Evolutionary conservation across 495 filamentous ascomycete genomes (phyloP).

Genomic region (Mycothermus thermophilus): DNA sequence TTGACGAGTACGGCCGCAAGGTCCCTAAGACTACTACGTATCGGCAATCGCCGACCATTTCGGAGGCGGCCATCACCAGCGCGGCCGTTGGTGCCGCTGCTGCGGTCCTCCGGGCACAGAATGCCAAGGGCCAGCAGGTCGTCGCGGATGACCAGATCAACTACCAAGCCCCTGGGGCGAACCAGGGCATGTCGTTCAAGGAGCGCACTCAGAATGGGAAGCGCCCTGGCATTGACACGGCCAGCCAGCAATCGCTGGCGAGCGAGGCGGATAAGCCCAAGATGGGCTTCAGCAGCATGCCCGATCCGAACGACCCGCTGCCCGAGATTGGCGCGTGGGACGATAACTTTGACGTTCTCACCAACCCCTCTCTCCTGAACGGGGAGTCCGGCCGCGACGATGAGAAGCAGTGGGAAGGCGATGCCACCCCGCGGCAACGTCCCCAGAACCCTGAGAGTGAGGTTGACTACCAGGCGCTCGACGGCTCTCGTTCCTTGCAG

Average conservation of each 20-base stretch:
- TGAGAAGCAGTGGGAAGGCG: constrained; percentile 26
- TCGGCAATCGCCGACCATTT: constrained; percentile 32
- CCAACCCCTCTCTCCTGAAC: constrained; percentile 28
- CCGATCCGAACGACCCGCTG: constrained; percentile 46
- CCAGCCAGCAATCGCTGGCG: constrained; percentile 52
- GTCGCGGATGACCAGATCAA: constrained; percentile 16
- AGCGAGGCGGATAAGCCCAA: constrained; percentile 42
- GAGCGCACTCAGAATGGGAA: constrained; percentile 37
- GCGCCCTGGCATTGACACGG: constrained; percentile 50
- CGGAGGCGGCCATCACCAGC: constrained; percentile 38
- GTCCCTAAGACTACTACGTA: constrained; percentile 25
- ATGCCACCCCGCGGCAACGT: constrained; percentile 26
- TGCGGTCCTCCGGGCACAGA: constrained; percentile 26
- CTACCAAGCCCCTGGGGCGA: constrained; percentile 24
- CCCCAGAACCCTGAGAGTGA: constrained; percentile 23
- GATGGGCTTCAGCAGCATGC: constrained; percentile 50
- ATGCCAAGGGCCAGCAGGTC: constrained; percentile 23
- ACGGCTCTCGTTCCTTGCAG: constrained; percentile 9
- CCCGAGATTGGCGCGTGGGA: constrained; percentile 52
- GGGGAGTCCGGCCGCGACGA: constrained; percentile 22
- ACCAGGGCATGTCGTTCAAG: constrained; percentile 40
- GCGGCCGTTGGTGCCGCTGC: constrained; percentile 38
- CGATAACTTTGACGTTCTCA: constrained; percentile 41
- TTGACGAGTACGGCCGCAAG: constrained; percentile 42
- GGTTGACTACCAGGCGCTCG: constrained; percentile 19